Percentiles rank a stretch among this genome's conserved stretches.
These are phyloP conservation scores for Saksenaea oblongispora DNA, from an alignment of 371 early-diverging fungal species.

Conservation along the genomic window DNA sequence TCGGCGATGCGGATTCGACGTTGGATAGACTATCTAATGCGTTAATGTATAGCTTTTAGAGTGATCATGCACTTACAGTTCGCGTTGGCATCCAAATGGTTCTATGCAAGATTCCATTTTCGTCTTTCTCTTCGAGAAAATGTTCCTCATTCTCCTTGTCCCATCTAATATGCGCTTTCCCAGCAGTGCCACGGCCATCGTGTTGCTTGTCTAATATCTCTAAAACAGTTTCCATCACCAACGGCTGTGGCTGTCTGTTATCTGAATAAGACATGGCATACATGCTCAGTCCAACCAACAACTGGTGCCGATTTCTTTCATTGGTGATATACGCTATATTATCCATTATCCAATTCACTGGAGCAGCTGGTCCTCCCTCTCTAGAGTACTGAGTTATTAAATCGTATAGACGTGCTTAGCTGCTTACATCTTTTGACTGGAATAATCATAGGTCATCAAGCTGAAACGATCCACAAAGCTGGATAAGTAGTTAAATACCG, in stretches of 20 bases:
- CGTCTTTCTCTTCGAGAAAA: constrained; percentile 38
- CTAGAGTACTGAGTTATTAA: constrained; percentile 12
- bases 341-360: constrained; percentile 58
- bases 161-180: constrained; percentile 35
- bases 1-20: constrained; percentile 50
- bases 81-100: constrained; percentile 58
- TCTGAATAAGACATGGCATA: constrained; percentile 56
- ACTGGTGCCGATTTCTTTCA: constrained; percentile 35
- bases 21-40: constrained; percentile 41
- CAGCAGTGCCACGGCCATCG: constrained; percentile 6
- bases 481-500: constrained; percentile 39
- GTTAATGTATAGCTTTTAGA: not conserved
- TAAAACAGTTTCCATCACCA: constrained; percentile 37
- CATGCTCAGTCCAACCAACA: constrained; percentile 58
- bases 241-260: constrained; percentile 25
- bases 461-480: constrained; percentile 54
- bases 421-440: constrained; percentile 39
- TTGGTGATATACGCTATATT: constrained; percentile 49
- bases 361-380: constrained; percentile 56
- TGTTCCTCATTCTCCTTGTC: constrained; percentile 50
- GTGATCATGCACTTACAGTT: constrained; percentile 22
- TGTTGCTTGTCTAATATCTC: constrained; percentile 29
- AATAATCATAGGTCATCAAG: constrained; percentile 69
- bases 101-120: constrained; percentile 31
- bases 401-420: not conserved